Conservation (phyloP, 192 early-diverging fungal species). For the Coemansia sp. region DNA sequence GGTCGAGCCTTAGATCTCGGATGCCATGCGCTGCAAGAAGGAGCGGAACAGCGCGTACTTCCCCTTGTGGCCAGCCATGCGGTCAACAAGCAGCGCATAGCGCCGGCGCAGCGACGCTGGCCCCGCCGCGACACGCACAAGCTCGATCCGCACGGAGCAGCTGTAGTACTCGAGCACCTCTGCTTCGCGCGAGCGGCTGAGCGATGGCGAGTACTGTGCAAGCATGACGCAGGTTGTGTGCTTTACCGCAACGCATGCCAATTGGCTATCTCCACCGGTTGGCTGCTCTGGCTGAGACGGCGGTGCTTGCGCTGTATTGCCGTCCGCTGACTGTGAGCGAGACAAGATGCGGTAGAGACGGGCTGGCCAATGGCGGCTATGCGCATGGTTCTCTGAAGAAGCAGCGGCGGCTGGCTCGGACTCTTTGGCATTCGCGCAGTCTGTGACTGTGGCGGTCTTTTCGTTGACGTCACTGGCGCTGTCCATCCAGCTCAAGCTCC, state of each 20-base stretch:
- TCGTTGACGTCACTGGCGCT: neutral
- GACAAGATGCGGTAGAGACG: conserved; percentile 3
- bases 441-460: neutral
- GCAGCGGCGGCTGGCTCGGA: neutral
- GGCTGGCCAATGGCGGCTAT: neutral
- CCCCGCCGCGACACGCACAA: conserved; percentile 23
- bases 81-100: conserved; percentile 38
- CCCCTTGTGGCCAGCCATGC: conserved; percentile 48
- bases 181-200: conserved; percentile 43
- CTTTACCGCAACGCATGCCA: conserved; percentile 27
- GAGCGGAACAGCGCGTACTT: conserved; percentile 39
- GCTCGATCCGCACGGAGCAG: conserved; percentile 49
- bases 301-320: neutral
- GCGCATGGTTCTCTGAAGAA: neutral
- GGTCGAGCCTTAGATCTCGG: neutral
- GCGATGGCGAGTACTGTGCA: conserved; percentile 54
- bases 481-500: conserved; percentile 1
- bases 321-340: neutral
- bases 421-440: neutral
- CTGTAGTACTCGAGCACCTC: conserved; percentile 55
- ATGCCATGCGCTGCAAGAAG: conserved; percentile 39
- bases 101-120: conserved; percentile 11
- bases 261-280: neutral
- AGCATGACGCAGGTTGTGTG: conserved; percentile 29
- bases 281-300: neutral